A percentile compares a stretch with the other conserved stretches of the same genome.
Conservation (phyloP, 2,329 filamentous ascomycete species). For the Colletotrichum limetticola region DNA sequence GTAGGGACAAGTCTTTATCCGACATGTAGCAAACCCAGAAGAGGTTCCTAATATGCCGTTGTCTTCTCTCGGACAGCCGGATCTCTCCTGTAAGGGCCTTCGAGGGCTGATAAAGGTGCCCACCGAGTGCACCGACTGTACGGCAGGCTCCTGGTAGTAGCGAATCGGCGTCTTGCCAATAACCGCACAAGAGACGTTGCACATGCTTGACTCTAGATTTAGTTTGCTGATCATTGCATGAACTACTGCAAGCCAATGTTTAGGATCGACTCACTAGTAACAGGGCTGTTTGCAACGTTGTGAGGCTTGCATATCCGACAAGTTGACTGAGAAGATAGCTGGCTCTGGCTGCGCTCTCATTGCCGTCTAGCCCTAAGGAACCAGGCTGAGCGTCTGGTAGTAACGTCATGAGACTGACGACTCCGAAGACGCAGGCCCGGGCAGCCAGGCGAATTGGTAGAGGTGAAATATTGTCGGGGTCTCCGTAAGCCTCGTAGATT, state of each 20-base stretch:
- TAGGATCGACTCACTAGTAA: background rate
- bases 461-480: background rate
- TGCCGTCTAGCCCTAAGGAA: too few species aligned
- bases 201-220: background rate
- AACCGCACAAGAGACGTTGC: background rate
- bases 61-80: background rate
- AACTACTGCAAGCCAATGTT: background rate
- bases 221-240: background rate
- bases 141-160: background rate
- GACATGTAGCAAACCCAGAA: slow-evolving; percentile 43
- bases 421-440: background rate
- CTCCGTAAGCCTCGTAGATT: background rate
- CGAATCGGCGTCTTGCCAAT: slow-evolving; percentile 12
- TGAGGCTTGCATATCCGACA: background rate
- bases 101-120: background rate
- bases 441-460: background rate
- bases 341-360: background rate
- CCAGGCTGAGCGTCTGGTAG: background rate
- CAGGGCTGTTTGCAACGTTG: background rate
- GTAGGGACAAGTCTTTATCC: slow-evolving; percentile 42
- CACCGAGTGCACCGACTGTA: background rate
- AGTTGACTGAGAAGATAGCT: background rate
- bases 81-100: background rate
- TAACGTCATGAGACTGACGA: background rate
- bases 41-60: slow-evolving; percentile 32